Percentiles rank a stretch among this genome's conserved stretches.
Conservation (phyloP, 768 basidiomycete genomes). For the Collybia mongolica region DNA sequence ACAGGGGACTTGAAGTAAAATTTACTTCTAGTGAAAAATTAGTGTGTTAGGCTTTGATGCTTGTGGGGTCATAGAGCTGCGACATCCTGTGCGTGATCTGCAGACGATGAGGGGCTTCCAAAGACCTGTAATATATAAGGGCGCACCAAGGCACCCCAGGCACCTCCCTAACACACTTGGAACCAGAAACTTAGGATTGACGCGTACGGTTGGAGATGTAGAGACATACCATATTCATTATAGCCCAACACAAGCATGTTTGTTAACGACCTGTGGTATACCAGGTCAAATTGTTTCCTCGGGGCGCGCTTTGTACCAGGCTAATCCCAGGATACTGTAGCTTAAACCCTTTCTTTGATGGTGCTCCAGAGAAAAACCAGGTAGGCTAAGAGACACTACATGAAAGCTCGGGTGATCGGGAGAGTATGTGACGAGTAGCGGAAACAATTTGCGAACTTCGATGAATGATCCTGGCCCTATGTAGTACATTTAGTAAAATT, state of each 20-base stretch:
- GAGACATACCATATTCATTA: conserved; percentile 37
- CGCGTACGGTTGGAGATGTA: background rate
- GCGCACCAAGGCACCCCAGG: conserved; percentile 41
- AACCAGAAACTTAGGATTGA: background rate
- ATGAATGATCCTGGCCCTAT: conserved; percentile 62
- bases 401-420: conserved; percentile 56
- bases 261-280: conserved; percentile 36
- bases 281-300: background rate
- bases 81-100: conserved; percentile 28
- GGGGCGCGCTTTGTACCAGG: conserved; percentile 19
- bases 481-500: background rate
- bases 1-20: background rate
- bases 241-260: conserved; percentile 49
- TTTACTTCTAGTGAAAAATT: conserved; percentile 33
- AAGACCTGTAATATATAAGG: background rate
- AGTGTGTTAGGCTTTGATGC: conserved; percentile 52
- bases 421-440: conserved; percentile 42
- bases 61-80: conserved; percentile 27
- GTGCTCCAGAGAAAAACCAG: conserved; percentile 62
- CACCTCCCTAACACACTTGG: conserved; percentile 46
- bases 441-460: conserved; percentile 56
- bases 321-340: conserved; percentile 46
- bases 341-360: conserved; percentile 49
- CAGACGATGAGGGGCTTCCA: background rate
- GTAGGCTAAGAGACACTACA: conserved; percentile 57